Evolutionary conservation across 495 filamentous ascomycete genomes (phyloP), one percentile per base, ranked within the genome.

Genomic region (Talaromyces trachyspermus): DNA sequence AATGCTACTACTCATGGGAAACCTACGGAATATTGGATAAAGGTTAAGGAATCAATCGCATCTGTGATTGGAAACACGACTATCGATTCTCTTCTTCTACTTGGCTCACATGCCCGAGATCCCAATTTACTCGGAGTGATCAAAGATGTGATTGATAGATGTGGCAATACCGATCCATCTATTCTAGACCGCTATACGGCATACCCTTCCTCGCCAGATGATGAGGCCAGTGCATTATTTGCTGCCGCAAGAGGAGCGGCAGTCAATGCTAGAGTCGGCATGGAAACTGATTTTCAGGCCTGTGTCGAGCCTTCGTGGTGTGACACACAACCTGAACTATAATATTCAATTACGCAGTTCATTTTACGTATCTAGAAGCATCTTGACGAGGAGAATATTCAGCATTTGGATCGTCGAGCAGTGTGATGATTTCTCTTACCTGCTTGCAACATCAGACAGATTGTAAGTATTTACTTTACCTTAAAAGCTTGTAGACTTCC

Each of bases 21-120:
- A 7, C 19, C 14, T 20, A 11, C 38, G 19, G 19, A 42, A 42
- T 42, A 42, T 42, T 42, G 38, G 38, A 42, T 23, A 3, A 23
- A 42, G 38, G 38, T 42, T 23, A 42, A 19, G 19, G 19, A 42
- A 42, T 42, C 38, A 7, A 42, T 42, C 19, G 38, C 14, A 42
- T 42, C 38, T 42, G 38, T 42, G 38, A 23, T 42, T 42, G 19
- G 19, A 42, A 42, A 42, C 2, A 10, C 5, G 38, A 42, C 38
- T 42, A 42, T 42, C 19, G 2, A 42, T 42, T 42, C 18, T 32
- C 20, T 45, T 45, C 43, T 45, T 45, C 43, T 45, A 23, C 43
- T 45, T 45, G 43, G 43, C 43, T 35, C 29, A 46, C 24, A 46
- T 30, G 43, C 25, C 23, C 24, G 2, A 11, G 43, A 35, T 18